Evolutionary conservation across 768 basidiomycete genomes (phyloP), one percentile per base, ranked within the genome.

Genomic region (Glaciozyma antarctica): DNA sequence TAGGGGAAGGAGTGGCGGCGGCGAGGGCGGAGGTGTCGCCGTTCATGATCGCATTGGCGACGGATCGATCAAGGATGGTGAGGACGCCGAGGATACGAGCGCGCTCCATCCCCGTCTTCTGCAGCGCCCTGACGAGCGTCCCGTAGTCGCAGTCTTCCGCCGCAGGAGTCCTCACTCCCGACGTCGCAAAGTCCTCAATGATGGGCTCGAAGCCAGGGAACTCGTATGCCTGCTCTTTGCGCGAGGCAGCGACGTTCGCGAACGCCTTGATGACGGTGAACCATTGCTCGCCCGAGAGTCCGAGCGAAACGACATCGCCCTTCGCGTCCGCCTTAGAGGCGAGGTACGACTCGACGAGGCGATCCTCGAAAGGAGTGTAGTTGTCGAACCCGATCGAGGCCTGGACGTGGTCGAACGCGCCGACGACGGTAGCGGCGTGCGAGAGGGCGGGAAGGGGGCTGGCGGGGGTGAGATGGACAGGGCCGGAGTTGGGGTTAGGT

Each of bases 141-240:
- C 41, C 59, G 47, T 66, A 70, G 60, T 70, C 45, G 68, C 62
- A 60, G 8, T 7, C 19, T 7, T 52, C 57, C 44, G 41, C 38
- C 0, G 60, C 38, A 4, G 61, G 57, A 26, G 62, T 47, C 55
- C 56, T 57, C 21, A 67, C 75, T 24, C 69, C 70, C 3, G 54
- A 22, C 3, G 32, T 48, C 38, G 62, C 43, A 19, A 71, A 64
- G 58, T 73, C 66, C 12, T 67, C 32, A 59, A 71, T 62, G 43
- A 72, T 55, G 19, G 53, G 44, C 4, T 72, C 49, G 51, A 75
- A 64, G 5, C 64, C 66, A 21, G 66, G 62, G 61, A 72, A 64
- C 1, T 58, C 63, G 64, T 66, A 60, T 16, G 49, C 52, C 21
- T 6, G 17, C 6, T 6, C 41, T 38, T 22, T 38, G 34, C 8